Evolutionary conservation across 2,329 filamentous ascomycete genomes (phyloP).

Genomic region (Clonostachys sp.): DNA sequence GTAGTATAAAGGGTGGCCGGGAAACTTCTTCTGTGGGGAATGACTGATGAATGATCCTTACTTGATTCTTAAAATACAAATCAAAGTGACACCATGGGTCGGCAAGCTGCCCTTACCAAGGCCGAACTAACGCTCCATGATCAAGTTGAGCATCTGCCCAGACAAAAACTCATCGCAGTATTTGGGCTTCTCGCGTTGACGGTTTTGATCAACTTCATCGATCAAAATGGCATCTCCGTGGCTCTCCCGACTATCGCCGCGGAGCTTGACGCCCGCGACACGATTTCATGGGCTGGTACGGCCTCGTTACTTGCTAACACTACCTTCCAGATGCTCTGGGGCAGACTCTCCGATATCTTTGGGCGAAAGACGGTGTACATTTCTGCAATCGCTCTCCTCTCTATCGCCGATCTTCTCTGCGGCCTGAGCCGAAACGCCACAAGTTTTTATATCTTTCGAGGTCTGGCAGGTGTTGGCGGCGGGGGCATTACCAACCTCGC

Average conservation of each 20-base stretch:
- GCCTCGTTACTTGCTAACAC: constrained; percentile 52
- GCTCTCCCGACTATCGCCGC: constrained; percentile 46
- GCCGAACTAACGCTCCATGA: constrained; percentile 44
- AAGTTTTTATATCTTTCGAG: constrained; percentile 59
- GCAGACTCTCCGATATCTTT: constrained; percentile 56
- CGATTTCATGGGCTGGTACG: constrained; percentile 52
- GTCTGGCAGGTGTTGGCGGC: constrained; percentile 54
- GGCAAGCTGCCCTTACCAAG: constrained; percentile 1
- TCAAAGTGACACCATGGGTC: not conserved
- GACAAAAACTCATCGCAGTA: constrained; percentile 40
- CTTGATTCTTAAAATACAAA: too few species aligned
- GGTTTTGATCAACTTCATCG: constrained; percentile 49
- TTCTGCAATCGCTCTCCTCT: constrained; percentile 44
- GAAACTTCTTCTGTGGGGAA: too few species aligned
- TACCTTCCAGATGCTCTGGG: constrained; percentile 61
- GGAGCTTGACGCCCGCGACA: constrained; percentile 38
- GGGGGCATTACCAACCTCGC: constrained; percentile 55
- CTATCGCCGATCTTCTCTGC: constrained; percentile 54
- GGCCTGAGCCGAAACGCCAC: constrained; percentile 48
- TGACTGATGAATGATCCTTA: too few species aligned
- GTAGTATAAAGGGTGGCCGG: too few species aligned
- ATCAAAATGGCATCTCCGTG: constrained; percentile 50
- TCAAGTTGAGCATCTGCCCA: constrained; percentile 53
- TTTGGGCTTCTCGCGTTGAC: constrained; percentile 46
- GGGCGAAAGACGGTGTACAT: constrained; percentile 56